These are phyloP conservation scores for Phialophora chinensis DNA, from an alignment of 2,329 filamentous ascomycete species.

Conservation along the genomic window DNA sequence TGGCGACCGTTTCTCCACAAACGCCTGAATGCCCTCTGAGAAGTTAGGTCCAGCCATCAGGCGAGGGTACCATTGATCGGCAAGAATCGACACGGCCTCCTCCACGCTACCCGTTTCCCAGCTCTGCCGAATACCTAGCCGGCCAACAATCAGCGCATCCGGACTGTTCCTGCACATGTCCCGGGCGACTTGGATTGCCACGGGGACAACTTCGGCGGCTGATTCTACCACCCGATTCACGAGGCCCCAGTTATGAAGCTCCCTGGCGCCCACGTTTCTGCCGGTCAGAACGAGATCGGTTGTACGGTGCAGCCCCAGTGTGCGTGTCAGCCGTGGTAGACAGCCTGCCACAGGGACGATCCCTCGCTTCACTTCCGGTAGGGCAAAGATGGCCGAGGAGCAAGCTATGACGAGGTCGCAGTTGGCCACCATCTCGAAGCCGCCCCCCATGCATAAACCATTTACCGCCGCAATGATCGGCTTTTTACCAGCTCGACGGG, in stretches of 20 bases:
- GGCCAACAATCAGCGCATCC: constrained; percentile 73
- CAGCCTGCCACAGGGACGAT: constrained; percentile 74
- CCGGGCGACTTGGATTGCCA: constrained; percentile 65
- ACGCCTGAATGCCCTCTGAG: constrained; percentile 73
- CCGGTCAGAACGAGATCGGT: constrained; percentile 73
- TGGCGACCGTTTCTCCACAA: constrained; percentile 75
- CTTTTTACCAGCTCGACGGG: constrained; percentile 71
- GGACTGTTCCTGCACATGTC: constrained; percentile 71
- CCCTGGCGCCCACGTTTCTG: constrained; percentile 61
- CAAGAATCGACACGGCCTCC: constrained; percentile 63
- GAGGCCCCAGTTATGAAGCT: constrained; percentile 70
- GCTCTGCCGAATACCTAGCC: constrained; percentile 71
- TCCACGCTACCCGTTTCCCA: constrained; percentile 74
- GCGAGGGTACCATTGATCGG: constrained; percentile 62
- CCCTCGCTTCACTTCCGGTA: constrained; percentile 74
- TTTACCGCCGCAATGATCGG: constrained; percentile 78
- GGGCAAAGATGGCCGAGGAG: constrained; percentile 63
- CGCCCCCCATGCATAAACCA: constrained; percentile 74
- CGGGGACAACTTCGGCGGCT: constrained; percentile 22
- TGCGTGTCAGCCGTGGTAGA: constrained; percentile 69
- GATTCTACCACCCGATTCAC: constrained; percentile 59
- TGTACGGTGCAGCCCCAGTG: constrained; percentile 70
- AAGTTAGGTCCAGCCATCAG: constrained; percentile 65
- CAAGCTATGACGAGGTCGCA: constrained; percentile 71
- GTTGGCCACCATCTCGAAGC: constrained; percentile 76